Base-by-base conservation (phyloP, 352 stramenopile species). In the Pythium sukuiense region DNA sequence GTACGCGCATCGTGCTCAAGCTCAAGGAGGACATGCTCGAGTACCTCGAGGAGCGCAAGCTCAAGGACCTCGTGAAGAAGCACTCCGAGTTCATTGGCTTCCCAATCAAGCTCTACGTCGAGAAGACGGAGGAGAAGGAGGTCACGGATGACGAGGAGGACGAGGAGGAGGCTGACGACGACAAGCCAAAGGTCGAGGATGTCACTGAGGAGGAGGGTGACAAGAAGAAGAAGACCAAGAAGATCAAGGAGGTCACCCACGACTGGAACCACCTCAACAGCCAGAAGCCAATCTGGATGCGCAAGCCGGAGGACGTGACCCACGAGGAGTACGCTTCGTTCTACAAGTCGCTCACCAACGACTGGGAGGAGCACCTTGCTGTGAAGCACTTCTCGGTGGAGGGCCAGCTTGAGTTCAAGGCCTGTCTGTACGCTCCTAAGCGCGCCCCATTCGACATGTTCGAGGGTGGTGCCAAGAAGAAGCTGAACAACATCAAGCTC, bases 21-120 rank as follows among this genome's bases (percentile, higher is more conserved):
- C 74, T 99, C 32, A 99, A 99, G 96, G 97, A 99, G 76, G 97
- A 99, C 82, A 99, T 99, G 97, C 88, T 95, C 7, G 97, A 99
- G 79, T 99, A 99, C 88, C 77, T 99, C 1, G 97, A 99, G 79
- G 97, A 99, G 81, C 92, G 92, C 76, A 96, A 97, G 73, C 81
- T 99, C 60, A 99, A 99, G 82, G 97, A 99, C 78, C 81, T 99
- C 37, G 97, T 99, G 53, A 99, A 99, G 93, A 99, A 99, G 86
- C 97, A 99, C 86, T 99, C 94, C 8, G 97, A 99, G 83, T 99
- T 99, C 86, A 99, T 99, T 88, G 94, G 96, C 55, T 99, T 99
- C 95, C 96, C 97, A 35, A 99, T 99, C 83, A 98, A 98, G 84
- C 90, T 99, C 16, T 99, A 99, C 79, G 98, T 98, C 18, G 97